Evolutionary conservation across 176 grass and related monocot genomes (phyloP).

Genomic region (Aegilops tauschii): DNA sequence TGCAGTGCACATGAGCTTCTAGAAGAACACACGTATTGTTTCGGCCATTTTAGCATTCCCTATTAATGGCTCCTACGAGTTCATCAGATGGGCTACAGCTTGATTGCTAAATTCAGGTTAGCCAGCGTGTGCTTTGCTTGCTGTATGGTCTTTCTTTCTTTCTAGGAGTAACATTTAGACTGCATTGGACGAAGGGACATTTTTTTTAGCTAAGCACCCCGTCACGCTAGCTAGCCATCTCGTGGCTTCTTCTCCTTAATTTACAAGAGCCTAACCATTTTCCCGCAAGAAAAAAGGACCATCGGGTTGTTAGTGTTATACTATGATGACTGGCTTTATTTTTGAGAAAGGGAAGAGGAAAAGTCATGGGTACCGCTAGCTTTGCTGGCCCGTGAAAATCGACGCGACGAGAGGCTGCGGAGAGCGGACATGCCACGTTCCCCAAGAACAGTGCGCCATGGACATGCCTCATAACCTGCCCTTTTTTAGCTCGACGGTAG

Average conservation of each 20-base stretch:
- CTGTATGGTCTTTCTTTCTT: too few relatives aligned
- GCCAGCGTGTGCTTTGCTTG: neutral
- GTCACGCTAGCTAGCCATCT: too few relatives aligned
- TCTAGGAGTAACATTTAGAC: too few relatives aligned
- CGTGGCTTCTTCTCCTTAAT: too few relatives aligned
- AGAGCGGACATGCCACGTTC: neutral
- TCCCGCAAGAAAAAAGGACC: too few relatives aligned
- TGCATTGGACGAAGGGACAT: too few relatives aligned
- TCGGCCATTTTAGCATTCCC: neutral
- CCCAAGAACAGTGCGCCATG: neutral
- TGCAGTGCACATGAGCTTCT: neutral
- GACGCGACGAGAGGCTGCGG: neutral
- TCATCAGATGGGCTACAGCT: neutral
- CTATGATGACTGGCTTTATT: too few relatives aligned
- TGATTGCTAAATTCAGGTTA: neutral
- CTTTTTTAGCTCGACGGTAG: neutral
- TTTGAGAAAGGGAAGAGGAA: too few relatives aligned
- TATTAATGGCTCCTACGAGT: neutral
- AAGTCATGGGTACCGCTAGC: neutral
- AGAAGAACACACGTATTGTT: neutral
- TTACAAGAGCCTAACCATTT: too few relatives aligned
- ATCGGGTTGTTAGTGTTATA: too few relatives aligned
- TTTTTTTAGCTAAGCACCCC: too few relatives aligned
- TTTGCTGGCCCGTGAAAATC: neutral
- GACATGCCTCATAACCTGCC: too few relatives aligned